These are phyloP conservation scores for Bassia scoparia DNA, from an alignment of 148 eudicot species.

Conservation along the genomic window DNA sequence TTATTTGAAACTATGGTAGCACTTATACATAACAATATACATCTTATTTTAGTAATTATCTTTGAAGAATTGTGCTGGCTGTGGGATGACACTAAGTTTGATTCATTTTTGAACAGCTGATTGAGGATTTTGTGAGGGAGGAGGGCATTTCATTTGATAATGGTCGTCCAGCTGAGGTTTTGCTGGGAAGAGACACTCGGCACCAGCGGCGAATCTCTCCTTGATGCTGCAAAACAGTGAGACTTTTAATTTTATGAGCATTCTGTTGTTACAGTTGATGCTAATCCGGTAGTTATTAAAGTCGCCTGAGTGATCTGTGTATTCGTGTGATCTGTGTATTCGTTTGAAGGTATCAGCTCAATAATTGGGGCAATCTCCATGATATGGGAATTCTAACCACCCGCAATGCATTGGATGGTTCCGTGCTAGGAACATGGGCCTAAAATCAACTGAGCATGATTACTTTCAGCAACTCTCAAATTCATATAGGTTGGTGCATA, in stretches of 20 bases:
- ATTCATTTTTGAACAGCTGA: conserved; percentile 43
- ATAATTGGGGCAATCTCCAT: conserved; percentile 55
- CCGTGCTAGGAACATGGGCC: conserved; percentile 75
- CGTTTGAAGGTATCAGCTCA: conserved; percentile 61
- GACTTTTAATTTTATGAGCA: conserved; percentile 10
- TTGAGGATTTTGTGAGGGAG: conserved; percentile 69
- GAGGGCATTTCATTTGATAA: conserved; percentile 59
- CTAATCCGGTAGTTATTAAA: neutral
- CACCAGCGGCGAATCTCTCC: conserved; percentile 83
- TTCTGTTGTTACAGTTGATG: neutral
- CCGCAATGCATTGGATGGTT: conserved; percentile 99
- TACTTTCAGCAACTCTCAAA: conserved; percentile 66
- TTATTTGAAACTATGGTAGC: neutral
- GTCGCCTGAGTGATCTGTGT: conserved; percentile 6
- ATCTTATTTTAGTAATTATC: neutral
- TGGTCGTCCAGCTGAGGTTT: conserved; percentile 42
- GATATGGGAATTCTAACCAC: conserved; percentile 88
- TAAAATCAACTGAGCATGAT: conserved; percentile 59
- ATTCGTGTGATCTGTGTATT: conserved; percentile 14
- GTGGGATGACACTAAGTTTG: neutral
- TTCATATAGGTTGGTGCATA: conserved; percentile 60
- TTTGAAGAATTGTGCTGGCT: neutral
- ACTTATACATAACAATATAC: no score
- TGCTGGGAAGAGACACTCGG: conserved; percentile 93
- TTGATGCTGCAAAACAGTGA: conserved; percentile 90